Base-by-base conservation (phyloP, 345 rosid species). In the Camelina sativa region DNA sequence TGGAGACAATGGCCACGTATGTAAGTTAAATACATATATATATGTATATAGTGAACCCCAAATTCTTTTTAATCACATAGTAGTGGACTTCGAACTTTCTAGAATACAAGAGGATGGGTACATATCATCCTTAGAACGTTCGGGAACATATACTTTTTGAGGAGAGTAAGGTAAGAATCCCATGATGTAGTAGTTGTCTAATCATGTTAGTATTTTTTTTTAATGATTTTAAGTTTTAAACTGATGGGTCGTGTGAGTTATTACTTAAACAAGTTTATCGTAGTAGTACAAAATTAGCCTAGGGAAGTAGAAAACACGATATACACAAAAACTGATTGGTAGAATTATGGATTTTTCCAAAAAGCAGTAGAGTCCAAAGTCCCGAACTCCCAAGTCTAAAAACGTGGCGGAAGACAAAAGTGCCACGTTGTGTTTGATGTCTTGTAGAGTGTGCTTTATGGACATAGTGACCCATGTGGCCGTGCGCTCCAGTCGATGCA, bases 81-180 rank as follows among this genome's bases (percentile, higher is more conserved):
- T 56, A 52, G 60, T 56, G 53, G 28, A 48, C n/a, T 81, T 72
- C 55, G 87, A 85, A 78, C 62, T 73, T 83, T 86, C 86, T 71
- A 74, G 85, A 86, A 9, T 30, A 41, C 58, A 7, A 62, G 28
- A 64, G 50, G 17, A 50, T 54, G 59, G 57, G 4, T 40, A 15
- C 43, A 38, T 35, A 59, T 43, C 48, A n/a, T 61, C 43, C 38
- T 62, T 50, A 52, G 37, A 86, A 88, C 69, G 83, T 86, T 86
- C 92, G 69, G 74, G 88, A 73, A 41, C 37, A 41, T 30, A 19
- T 28, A 8, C 22, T 51, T 51, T 51, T 4, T 11, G 69, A 19
- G 52, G 62, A 61, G n/a, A 23, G 12, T 20, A 38, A 38, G 52
- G 76, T 61, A 37, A 22, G 11, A 37, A 43, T 20, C 48, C 47